Base-by-base conservation (phyloP, 208 protist species). In the Crithidia bombi region DNA sequence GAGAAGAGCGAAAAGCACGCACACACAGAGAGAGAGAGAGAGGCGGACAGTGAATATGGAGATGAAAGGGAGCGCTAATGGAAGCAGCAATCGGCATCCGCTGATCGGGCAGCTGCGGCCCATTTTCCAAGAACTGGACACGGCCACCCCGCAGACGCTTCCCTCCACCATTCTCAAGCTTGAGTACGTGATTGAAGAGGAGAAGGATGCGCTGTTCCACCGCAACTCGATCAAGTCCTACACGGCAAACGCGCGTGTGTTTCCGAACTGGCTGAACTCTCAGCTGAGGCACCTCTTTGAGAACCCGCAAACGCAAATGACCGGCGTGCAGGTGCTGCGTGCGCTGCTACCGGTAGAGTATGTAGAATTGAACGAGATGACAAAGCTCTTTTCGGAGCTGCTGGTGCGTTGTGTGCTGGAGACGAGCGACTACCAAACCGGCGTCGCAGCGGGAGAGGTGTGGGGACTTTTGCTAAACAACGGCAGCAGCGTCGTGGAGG, bases 121-220 rank as follows among this genome's bases (percentile, higher is more conserved):
- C 36, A 92, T 96, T 61, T 96, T 96, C 51, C 69, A 73, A 12
- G 89, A 94, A 26, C 76, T 95, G 2, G 73, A 78, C 33, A 68
- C 76, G 12, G 64, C 75, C 12, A 81, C 64, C 5, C 38, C 69
- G 41, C 67, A 79, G 23, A 85, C 79, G 10, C 52, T 96, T 7
- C 76, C 81, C 1, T 92, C 88, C 39, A 78, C 85, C 26, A 91
- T 96, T 68, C 78, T 86, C 36, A 91, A 92, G 58, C 70, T 96
- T 10, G 81, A 94, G 46, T 90, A 93, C 70, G 79, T 96, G 25
- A 89, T 96, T 43, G 87, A 93, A 66, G 92, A 96, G 43, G 89
- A 96, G 69, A 82, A 84, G 51, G 89, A 96, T 55, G 80, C 80
- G 0, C 83, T 96, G 10, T 89, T 93, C 65, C 83, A 92, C 46